Percentiles rank a stretch among this genome's conserved stretches.
Evolutionary conservation across 345 rosid species (phyloP).

Genomic region (Cardiospermum halicacabum): DNA sequence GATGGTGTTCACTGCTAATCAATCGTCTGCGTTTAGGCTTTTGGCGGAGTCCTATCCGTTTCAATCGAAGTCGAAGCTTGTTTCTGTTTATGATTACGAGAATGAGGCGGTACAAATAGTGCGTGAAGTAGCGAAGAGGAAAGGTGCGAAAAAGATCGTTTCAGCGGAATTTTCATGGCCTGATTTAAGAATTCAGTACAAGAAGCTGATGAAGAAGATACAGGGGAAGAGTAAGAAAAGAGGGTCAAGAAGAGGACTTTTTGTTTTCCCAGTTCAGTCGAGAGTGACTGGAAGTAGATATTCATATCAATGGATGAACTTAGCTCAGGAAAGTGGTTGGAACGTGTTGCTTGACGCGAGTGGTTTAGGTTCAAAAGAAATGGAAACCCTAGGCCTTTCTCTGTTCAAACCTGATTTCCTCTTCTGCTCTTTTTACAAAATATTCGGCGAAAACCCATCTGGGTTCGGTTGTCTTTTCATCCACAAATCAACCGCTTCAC

Average conservation of each 20-base stretch:
- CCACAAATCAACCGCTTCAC: constrained; percentile 45
- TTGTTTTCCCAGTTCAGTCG: constrained; percentile 83
- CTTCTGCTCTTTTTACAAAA: constrained; percentile 66
- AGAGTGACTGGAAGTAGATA: constrained; percentile 65
- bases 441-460: constrained; percentile 65
- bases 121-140: constrained; percentile 52
- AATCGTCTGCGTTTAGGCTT: constrained; percentile 70
- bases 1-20: constrained; percentile 62
- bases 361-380: constrained; percentile 68
- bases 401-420: constrained; percentile 77
- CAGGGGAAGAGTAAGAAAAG: constrained; percentile 29
- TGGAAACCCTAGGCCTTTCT: constrained; percentile 88
- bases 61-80: constrained; percentile 43
- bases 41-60: constrained; percentile 71
- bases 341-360: constrained; percentile 76
- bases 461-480: constrained; percentile 78
- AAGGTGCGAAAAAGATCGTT: constrained; percentile 44
- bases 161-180: constrained; percentile 77
- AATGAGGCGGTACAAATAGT: constrained; percentile 60
- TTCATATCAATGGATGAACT: constrained; percentile 74
- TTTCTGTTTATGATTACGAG: constrained; percentile 72
- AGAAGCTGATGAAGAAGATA: constrained; percentile 50
- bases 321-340: constrained; percentile 77
- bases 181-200: constrained; percentile 34
- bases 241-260: constrained; percentile 43